Percentiles rank a stretch among this genome's conserved stretches.
Evolutionary conservation across 192 early-diverging fungal genomes (phyloP).

Genomic region (Dissophora ornata): DNA sequence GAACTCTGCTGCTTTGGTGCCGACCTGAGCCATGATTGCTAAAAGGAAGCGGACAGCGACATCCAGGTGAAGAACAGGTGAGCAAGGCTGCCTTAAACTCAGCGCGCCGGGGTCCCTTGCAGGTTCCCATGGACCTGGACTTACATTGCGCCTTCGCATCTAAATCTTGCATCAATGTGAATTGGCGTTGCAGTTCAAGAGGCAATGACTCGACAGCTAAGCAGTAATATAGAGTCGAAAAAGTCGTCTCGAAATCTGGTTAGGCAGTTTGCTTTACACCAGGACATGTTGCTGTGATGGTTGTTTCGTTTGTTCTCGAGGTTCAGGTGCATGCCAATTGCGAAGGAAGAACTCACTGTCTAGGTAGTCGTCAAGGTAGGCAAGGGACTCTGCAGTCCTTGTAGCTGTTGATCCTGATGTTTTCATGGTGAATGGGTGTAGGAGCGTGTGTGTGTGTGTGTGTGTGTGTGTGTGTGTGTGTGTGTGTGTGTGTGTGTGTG

Average conservation of each 20-base stretch:
- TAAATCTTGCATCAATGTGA: constrained; percentile 94
- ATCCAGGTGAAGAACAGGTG: too few species aligned
- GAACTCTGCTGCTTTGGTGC: constrained; percentile 76
- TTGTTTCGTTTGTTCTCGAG: too few species aligned
- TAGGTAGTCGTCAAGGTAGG: constrained; percentile 91
- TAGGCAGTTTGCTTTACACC: too few species aligned
- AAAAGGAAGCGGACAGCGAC: neutral
- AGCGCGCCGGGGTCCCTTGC: too few species aligned
- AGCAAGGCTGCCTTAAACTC: too few species aligned
- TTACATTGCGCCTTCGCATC: constrained; percentile 80
- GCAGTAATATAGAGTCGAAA: too few species aligned
- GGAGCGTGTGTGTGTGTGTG: constrained; percentile 1
- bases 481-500: neutral
- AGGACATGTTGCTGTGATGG: too few species aligned
- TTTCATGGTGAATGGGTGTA: constrained; percentile 27
- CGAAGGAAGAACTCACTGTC: constrained; percentile 87
- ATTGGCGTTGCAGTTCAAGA: constrained; percentile 84
- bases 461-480: constrained; percentile 2
- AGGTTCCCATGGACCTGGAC: neutral
- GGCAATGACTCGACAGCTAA: constrained; percentile 81
- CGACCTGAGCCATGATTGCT: constrained; percentile 80
- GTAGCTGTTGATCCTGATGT: constrained; percentile 30
- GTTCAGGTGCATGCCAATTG: too few species aligned
- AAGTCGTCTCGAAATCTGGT: too few species aligned
- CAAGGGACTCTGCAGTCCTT: constrained; percentile 59